Conservation (phyloP, 2,329 filamentous ascomycete genomes). For the Camillea tinctor region DNA sequence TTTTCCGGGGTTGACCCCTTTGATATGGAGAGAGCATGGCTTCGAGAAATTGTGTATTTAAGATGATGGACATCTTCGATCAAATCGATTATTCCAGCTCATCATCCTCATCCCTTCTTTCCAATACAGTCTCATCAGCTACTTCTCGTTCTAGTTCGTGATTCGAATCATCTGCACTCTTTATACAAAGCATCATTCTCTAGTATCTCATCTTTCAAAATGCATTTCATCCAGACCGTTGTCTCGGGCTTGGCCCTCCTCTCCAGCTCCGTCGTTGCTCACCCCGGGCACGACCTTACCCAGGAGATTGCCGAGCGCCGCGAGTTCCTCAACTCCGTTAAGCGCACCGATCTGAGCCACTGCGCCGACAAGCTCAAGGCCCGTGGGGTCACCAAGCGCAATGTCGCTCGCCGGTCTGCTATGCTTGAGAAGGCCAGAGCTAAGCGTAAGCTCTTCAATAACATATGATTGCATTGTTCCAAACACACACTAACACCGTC, state of each 20-base stretch:
- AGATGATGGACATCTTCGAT: not conserved
- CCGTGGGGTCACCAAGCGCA: conserved; percentile 44
- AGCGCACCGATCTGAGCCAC: conserved; percentile 43
- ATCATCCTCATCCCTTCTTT: not conserved
- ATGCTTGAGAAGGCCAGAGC: conserved; percentile 41
- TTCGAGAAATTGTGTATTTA: not conserved
- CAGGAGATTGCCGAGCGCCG: conserved; percentile 50
- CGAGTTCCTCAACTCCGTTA: conserved; percentile 40
- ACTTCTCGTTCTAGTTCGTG: not conserved
- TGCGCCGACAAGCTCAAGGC: conserved; percentile 47
- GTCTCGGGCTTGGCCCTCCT: conserved; percentile 20
- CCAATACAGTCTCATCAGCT: not conserved
- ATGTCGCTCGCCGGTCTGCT: conserved; percentile 43
- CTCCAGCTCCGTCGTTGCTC: conserved; percentile 31
- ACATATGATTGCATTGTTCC: conserved; percentile 1
- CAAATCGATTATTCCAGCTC: not conserved
- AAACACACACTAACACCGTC: not conserved
- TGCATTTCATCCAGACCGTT: conserved; percentile 26
- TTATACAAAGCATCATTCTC: not conserved
- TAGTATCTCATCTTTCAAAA: conserved; percentile 9
- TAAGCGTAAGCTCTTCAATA: conserved; percentile 29
- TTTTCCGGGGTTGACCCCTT: not conserved
- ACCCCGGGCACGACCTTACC: conserved; percentile 49
- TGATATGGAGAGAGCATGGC: not conserved
- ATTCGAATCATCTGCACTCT: not conserved